Evolutionary conservation across 2,329 filamentous ascomycete genomes (phyloP).

Genomic region (Coniochaeta ligniaria): DNA sequence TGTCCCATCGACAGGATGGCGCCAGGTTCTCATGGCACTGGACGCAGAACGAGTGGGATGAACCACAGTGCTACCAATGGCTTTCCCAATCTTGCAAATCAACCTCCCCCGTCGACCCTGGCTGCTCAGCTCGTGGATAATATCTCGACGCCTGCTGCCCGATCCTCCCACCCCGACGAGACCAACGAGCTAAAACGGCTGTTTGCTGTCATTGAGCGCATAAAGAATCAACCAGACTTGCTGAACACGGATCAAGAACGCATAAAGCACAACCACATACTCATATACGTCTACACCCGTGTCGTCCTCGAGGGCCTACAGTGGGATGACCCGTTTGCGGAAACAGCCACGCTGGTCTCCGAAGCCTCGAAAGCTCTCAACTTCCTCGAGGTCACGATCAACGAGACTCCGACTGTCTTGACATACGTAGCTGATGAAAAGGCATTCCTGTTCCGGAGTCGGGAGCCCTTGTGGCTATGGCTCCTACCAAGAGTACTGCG

Average conservation of each 20-base stretch:
- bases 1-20: background rate
- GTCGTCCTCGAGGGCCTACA: conserved; percentile 67
- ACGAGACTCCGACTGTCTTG: conserved; percentile 67
- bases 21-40: background rate
- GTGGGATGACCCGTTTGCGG: conserved; percentile 61
- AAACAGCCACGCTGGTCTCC: conserved; percentile 43
- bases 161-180: conserved; percentile 52
- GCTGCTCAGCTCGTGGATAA: conserved; percentile 83
- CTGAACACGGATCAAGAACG: conserved; percentile 60
- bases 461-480: conserved; percentile 60
- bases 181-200: conserved; percentile 71
- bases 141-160: conserved; percentile 58
- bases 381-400: conserved; percentile 68
- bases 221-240: conserved; percentile 41
- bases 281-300: conserved; percentile 77
- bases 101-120: conserved; percentile 67
- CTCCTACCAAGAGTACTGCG: conserved; percentile 50
- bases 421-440: conserved; percentile 32
- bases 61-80: conserved; percentile 6
- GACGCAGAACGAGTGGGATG: background rate
- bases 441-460: conserved; percentile 43
- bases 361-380: conserved; percentile 68
- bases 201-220: conserved; percentile 45
- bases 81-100: conserved; percentile 9
- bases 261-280: conserved; percentile 71